Conservation (phyloP, 2,329 filamentous ascomycete species). For the Microsporum ferrugineum region DNA sequence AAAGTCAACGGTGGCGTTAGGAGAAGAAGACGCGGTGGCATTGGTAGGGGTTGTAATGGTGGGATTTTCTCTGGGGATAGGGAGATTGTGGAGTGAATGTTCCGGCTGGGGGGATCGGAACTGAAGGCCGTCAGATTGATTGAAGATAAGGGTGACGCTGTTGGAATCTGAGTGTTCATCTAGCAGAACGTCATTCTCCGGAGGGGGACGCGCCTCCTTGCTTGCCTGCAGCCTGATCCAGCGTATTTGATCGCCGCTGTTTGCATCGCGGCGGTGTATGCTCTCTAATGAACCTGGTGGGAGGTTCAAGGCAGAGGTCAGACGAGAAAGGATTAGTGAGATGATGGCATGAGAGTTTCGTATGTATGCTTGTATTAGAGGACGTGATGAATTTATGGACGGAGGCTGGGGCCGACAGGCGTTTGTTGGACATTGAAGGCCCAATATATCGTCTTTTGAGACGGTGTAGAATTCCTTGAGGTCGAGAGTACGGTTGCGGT, state of each 20-base stretch:
- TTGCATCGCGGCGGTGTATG: slow-evolving; percentile 8
- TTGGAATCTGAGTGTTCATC: slow-evolving; percentile 13
- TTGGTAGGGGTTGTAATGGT: not conserved
- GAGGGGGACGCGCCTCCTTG: not conserved
- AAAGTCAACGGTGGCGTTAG: not conserved
- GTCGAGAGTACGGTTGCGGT: slow-evolving; percentile 10
- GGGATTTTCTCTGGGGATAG: not conserved
- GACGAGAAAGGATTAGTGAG: slow-evolving; percentile 6
- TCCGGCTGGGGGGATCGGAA: slow-evolving; percentile 6
- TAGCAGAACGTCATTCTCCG: slow-evolving; percentile 8
- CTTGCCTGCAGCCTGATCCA: slow-evolving; percentile 13
- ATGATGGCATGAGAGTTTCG: slow-evolving; percentile 8
- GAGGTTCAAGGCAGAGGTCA: slow-evolving; percentile 6
- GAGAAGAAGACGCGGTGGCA: not conserved
- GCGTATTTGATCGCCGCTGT: slow-evolving; percentile 11
- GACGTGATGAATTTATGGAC: slow-evolving; percentile 3
- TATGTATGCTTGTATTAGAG: slow-evolving; percentile 8
- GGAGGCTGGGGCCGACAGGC: slow-evolving; percentile 5
- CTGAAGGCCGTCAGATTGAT: slow-evolving; percentile 8
- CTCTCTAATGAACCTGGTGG: slow-evolving; percentile 6
- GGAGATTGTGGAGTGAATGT: not conserved
- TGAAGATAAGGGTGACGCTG: slow-evolving; percentile 12
- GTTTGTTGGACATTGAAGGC: not conserved
- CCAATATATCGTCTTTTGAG: slow-evolving; percentile 12
- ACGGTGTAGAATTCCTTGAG: slow-evolving; percentile 12